These are phyloP conservation scores for Zoysia japonica DNA, from an alignment of 176 grass and related monocot species.

Conservation along the genomic window DNA sequence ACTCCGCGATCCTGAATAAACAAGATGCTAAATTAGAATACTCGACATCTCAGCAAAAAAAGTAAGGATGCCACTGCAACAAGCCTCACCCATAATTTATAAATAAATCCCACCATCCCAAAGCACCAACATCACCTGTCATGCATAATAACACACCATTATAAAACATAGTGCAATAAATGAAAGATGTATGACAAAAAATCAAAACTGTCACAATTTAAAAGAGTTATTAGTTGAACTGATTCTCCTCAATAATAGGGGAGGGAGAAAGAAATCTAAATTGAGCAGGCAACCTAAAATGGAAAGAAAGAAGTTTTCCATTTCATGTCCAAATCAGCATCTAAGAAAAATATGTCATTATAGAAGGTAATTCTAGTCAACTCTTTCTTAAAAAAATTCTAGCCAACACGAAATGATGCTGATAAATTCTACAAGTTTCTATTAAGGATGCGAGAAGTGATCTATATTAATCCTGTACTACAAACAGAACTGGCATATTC, in stretches of 20 bases:
- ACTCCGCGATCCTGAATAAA: conserved; percentile 83
- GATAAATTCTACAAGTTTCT: neutral
- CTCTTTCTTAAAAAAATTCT: too few relatives aligned
- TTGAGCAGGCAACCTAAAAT: neutral
- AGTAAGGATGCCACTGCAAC: conserved; percentile 19
- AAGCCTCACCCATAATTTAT: conserved; percentile 90
- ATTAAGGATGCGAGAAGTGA: conserved; percentile 1
- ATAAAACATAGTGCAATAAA: conserved; percentile 25
- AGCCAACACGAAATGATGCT: too few relatives aligned
- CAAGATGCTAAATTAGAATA: conserved; percentile 39
- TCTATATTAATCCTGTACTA: neutral
- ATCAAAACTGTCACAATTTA: neutral
- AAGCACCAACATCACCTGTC: conserved; percentile 80
- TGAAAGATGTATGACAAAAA: neutral
- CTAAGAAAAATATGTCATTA: neutral
- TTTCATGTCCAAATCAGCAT: conserved; percentile 1
- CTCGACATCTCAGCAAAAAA: conserved; percentile 3
- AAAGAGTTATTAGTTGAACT: neutral
- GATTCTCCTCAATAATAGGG: neutral
- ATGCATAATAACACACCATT: conserved; percentile 33
- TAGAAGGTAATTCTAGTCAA: conserved; percentile 1
- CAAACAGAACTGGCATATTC: neutral
- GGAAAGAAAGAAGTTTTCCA: neutral
- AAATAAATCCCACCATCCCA: conserved; percentile 97
- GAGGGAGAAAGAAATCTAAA: too few relatives aligned